Evolutionary conservation across 257 asterid genomes (phyloP).

Genomic region (Salvia hispanica): DNA sequence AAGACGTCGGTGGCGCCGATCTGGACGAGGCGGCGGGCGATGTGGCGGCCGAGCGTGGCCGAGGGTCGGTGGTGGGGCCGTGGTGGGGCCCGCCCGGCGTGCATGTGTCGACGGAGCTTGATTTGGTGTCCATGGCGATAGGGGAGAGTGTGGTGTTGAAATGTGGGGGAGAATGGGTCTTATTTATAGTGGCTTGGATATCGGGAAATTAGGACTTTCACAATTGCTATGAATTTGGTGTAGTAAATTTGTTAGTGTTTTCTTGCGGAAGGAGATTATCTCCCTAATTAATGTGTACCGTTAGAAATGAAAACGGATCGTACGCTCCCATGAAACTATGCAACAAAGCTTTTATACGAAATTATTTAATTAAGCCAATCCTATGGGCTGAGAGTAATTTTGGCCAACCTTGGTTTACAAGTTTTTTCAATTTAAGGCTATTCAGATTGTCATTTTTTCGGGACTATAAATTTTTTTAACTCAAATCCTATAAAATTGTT

Average conservation of each 20-base stretch:
- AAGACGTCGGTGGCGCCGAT: conserved; percentile 71
- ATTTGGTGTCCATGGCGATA: conserved; percentile 43
- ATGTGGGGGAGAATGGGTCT: background rate
- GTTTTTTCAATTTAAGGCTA: too few relatives aligned
- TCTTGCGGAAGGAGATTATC: conserved; percentile 10
- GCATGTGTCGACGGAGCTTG: conserved; percentile 36
- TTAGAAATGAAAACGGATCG: background rate
- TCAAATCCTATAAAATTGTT: too few relatives aligned
- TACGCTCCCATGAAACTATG: too few relatives aligned
- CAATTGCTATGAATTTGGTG: conserved; percentile 14
- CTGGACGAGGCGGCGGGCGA: conserved; percentile 71
- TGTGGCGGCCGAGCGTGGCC: conserved; percentile 76
- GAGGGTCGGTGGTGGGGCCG: conserved; percentile 37
- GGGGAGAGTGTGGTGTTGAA: background rate
- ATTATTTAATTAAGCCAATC: too few relatives aligned
- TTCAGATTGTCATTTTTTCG: too few relatives aligned
- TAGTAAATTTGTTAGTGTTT: background rate
- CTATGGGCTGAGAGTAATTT: too few relatives aligned
- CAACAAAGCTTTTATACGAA: too few relatives aligned
- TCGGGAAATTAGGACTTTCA: conserved; percentile 24
- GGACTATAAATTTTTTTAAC: too few relatives aligned
- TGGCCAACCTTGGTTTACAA: too few relatives aligned
- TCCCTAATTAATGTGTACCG: background rate
- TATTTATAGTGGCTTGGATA: conserved; percentile 3
- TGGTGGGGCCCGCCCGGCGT: conserved; percentile 39